Base-by-base conservation (phyloP, 257 asterid genomes). In the Solanum pinnatisectum region DNA sequence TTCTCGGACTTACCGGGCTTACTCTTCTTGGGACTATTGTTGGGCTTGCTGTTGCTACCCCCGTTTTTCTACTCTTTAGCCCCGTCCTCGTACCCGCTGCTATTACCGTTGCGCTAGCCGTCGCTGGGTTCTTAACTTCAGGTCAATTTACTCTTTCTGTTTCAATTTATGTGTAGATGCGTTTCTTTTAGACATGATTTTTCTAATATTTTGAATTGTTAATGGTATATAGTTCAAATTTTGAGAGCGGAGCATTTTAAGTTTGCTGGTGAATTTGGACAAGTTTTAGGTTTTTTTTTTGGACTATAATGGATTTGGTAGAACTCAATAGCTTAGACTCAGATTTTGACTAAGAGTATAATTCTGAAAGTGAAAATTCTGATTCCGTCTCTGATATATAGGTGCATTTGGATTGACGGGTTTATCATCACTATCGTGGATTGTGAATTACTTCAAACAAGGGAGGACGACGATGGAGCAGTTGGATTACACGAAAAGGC, bases 381-480 rank as follows among this genome's bases (percentile, higher is more conserved):
- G 5, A 23, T 12, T 36, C 5, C 3, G 3, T 1, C 33, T n/a
- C 3, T 63, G 1, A 4, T 25, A 5, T 9, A 1, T 44, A 81
- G 85, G 90, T 15, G 90, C 86, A 1, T 87, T 90, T 37, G 90
- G 92, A 37, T 25, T 89, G 4, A 87, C 84, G 22, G 91, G 89
- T 25, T 39, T 89, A 44, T 77, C 87, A 32, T 87, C 88, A 0
- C 46, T 89, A 20, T 60, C 87, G 5, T 89, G 90, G 90, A 70
- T 87, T 15, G 33, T 87, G 13, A 82, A 87, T 52, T 84, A 52
- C 73, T 77, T 87, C 1, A 84, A 86, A 78, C 78, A 89, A 30
- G 59, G 52, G 22, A 49, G 85, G 42, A 46, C 30, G 0, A 73
- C 63, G 25, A 52, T 22, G n/a, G 85, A 84, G 52, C 83, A 84